Conservation (phyloP, 2,329 filamentous ascomycete species). For the Exophiala dermatitidis region DNA sequence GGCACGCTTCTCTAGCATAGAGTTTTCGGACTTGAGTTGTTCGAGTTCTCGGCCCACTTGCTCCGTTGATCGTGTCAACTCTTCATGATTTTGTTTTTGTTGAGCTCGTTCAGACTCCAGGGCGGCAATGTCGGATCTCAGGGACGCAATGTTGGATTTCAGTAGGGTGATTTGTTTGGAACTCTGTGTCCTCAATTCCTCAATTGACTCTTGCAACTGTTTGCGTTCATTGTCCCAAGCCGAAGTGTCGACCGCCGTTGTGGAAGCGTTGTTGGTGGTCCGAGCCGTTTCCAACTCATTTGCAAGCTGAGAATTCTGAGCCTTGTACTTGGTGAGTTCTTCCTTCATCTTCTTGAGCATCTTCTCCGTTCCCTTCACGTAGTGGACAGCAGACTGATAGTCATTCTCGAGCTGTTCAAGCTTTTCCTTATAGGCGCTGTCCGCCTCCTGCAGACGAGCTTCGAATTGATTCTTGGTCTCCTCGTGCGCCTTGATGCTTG, state of each 20-base stretch:
- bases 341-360: conserved; percentile 99
- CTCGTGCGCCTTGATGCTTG: conserved; percentile 70
- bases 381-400: conserved; percentile 95
- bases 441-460: conserved; percentile 75
- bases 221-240: conserved; percentile 71
- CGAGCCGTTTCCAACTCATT: conserved; percentile 65
- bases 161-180: conserved; percentile 58
- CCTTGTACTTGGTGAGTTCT: conserved; percentile 86
- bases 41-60: conserved; percentile 64
- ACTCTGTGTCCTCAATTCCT: conserved; percentile 62
- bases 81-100: conserved; percentile 51
- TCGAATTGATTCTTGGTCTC: conserved; percentile 75
- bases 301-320: conserved; percentile 74
- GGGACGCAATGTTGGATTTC: conserved; percentile 60
- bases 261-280: conserved; percentile 44
- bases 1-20: conserved; percentile 71
- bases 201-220: conserved; percentile 60
- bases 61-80: conserved; percentile 51
- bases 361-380: conserved; percentile 97
- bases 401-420: conserved; percentile 90
- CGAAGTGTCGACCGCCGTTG: conserved; percentile 37
- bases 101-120: conserved; percentile 63
- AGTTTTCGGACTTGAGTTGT: conserved; percentile 74
- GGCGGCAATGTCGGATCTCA: conserved; percentile 63
- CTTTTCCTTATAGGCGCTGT: conserved; percentile 84